These are phyloP conservation scores for Udeniomyces megalosporus DNA, from an alignment of 768 basidiomycete genomes.

Conservation along the genomic window DNA sequence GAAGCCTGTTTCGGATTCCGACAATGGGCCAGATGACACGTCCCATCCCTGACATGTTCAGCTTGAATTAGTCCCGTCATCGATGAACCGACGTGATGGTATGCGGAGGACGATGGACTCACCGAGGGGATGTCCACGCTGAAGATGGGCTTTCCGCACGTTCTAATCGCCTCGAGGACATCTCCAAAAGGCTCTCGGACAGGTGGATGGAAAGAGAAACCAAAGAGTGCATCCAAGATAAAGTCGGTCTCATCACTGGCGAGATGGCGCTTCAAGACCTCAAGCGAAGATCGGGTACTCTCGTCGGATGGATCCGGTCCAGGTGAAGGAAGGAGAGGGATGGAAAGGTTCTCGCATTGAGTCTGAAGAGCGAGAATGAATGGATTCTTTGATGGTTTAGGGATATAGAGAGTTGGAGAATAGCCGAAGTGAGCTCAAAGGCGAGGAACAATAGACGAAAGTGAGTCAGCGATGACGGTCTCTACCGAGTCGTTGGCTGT, in stretches of 20 bases:
- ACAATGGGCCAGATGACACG: constrained; percentile 51
- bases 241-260: constrained; percentile 45
- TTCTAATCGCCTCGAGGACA: constrained; percentile 49
- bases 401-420: constrained; percentile 74
- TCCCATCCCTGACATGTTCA: constrained; percentile 54
- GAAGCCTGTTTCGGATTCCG: neutral
- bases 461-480: no score
- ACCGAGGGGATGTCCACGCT: constrained; percentile 82
- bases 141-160: constrained; percentile 61
- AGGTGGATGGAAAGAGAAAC: constrained; percentile 86
- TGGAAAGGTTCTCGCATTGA: constrained; percentile 14
- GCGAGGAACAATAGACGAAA: neutral
- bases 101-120: neutral
- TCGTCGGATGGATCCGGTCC: no score
- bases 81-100: neutral
- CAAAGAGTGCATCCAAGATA: constrained; percentile 89
- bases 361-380: neutral
- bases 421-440: constrained; percentile 76
- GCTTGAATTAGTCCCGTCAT: neutral
- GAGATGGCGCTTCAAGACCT: constrained; percentile 26
- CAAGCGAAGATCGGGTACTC: constrained; percentile 27
- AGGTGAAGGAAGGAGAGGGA: no score
- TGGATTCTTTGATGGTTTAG: constrained; percentile 45
- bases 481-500: neutral
- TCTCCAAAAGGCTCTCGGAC: constrained; percentile 72